Base-by-base conservation (phyloP, 73 alveolate species). In the Paramecium bursaria region DNA sequence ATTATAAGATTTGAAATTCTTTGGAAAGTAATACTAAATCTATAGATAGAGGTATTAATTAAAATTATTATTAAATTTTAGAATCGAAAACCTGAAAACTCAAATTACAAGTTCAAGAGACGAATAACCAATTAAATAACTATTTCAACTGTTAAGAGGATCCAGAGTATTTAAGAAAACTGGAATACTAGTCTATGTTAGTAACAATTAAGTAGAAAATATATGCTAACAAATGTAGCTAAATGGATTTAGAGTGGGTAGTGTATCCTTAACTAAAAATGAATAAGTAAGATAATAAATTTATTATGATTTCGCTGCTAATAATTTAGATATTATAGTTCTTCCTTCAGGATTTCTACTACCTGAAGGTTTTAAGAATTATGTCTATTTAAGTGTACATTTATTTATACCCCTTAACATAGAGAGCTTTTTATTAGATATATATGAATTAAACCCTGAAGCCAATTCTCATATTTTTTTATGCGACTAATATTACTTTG, bases 311-410 rank as follows among this genome's bases (percentile, higher is more conserved):
- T 67, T 67, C 21, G 82, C 82, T 7, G 33, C 82, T 31, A 25
- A 31, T 31, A 31, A 31, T 67, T 21, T 67, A 0, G 82, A 67
- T 42, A 67, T 67, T 3, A 15, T 67, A 5, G 48, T 67, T 25
- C 27, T 67, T 14, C 55, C 53, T 2, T 39, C 60, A 9, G 82
- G 82, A 67, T 67, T 67, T 44, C 55, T 31, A 15, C 44, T 67
- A 15, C 82, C 82, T 25, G 82, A 67, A 67, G 82, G 82, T 39
- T 35, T 67, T 11, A 67, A 67, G 35, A 67, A 67, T 39, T 67
- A 39, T 39, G 46, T 31, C 0, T 67, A 39, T 26, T 47, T 67
- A 11, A 25, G 60, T 33, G 55, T 67, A 15, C 82, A 67, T 21
- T 67, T 67, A 42, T 67, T 39, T 19, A 17, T 67, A n/a, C 82